phyloP scores from a whole-genome alignment of 2,329 filamentous ascomycete species.

The Penicillium janthinellum region DNA sequence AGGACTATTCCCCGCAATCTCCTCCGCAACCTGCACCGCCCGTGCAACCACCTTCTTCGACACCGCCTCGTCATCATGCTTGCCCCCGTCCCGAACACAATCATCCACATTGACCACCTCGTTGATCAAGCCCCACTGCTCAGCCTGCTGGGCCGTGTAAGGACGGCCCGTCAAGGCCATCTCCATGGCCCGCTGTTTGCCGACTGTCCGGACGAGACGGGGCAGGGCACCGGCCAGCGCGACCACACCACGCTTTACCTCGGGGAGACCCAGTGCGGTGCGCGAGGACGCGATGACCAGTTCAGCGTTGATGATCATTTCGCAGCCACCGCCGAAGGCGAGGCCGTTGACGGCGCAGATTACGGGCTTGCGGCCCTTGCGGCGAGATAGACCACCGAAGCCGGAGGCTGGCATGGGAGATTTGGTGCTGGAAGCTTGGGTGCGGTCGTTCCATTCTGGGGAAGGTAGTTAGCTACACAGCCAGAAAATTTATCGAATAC shows the following conservation, averaged over 20 bases:
- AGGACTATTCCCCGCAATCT: conserved; percentile 68
- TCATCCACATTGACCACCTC: conserved; percentile 20
- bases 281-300: conserved; percentile 61
- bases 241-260: conserved; percentile 70
- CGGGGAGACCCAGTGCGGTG: conserved; percentile 69
- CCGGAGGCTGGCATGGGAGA: conserved; percentile 35
- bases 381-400: conserved; percentile 49
- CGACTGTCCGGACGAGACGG: conserved; percentile 65
- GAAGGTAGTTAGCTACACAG: background rate
- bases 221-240: conserved; percentile 72
- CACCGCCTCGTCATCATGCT: conserved; percentile 22
- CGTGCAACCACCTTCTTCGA: conserved; percentile 28
- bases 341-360: conserved; percentile 75
- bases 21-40: conserved; percentile 63
- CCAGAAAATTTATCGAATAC: too few species aligned
- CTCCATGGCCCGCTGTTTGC: conserved; percentile 69
- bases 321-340: conserved; percentile 73
- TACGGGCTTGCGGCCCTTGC: conserved; percentile 65
- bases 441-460: conserved; percentile 38
- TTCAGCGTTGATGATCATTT: conserved; percentile 74
- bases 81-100: conserved; percentile 13
- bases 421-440: conserved; percentile 17
- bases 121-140: conserved; percentile 71
- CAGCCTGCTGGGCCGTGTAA: conserved; percentile 62
- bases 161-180: conserved; percentile 68